phyloP scores from a whole-genome alignment of 805 yeast species.

The Naumovozyma baii region DNA sequence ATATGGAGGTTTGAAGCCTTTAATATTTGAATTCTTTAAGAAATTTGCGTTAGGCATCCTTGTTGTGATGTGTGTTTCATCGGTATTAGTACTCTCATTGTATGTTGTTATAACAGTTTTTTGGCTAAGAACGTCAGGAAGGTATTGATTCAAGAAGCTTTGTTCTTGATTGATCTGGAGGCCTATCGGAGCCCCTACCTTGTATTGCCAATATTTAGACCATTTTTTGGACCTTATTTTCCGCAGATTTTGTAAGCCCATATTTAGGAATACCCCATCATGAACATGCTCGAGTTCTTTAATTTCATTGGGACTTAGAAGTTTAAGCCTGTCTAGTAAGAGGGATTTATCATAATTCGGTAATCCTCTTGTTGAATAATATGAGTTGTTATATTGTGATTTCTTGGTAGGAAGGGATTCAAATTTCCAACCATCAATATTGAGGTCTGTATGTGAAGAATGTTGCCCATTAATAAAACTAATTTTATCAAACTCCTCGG shows the following conservation, averaged over 20 bases:
- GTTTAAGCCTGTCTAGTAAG: slow-evolving; percentile 23
- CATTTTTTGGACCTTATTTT: slow-evolving; percentile 38
- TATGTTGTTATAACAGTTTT: slow-evolving; percentile 26
- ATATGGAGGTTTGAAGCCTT: slow-evolving; percentile 39
- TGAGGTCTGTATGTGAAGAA: slow-evolving; percentile 7
- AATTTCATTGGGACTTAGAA: slow-evolving; percentile 31
- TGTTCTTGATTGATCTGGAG: slow-evolving; percentile 19
- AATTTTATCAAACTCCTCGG: slow-evolving; percentile 7
- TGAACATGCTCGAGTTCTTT: slow-evolving; percentile 42
- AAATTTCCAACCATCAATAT: slow-evolving; percentile 29
- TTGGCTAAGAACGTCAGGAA: slow-evolving; percentile 26
- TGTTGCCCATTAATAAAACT: slow-evolving; percentile 1
- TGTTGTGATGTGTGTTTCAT: slow-evolving; percentile 36
- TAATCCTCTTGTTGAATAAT: slow-evolving; percentile 33
- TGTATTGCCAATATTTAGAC: slow-evolving; percentile 39
- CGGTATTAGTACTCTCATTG: slow-evolving; percentile 34
- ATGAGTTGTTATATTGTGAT: slow-evolving; percentile 8
- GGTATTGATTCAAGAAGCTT: slow-evolving; percentile 21
- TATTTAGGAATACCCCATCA: slow-evolving; percentile 39
- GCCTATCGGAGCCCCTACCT: slow-evolving; percentile 34
- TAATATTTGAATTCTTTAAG: slow-evolving; percentile 37
- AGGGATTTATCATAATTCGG: slow-evolving; percentile 33
- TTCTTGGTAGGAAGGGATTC: slow-evolving; percentile 22
- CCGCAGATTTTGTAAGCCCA: slow-evolving; percentile 36
- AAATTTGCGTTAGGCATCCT: slow-evolving; percentile 42